These are phyloP conservation scores for Aureobasidium pullulans DNA, from an alignment of 2,329 filamentous ascomycete species.

Conservation along the genomic window DNA sequence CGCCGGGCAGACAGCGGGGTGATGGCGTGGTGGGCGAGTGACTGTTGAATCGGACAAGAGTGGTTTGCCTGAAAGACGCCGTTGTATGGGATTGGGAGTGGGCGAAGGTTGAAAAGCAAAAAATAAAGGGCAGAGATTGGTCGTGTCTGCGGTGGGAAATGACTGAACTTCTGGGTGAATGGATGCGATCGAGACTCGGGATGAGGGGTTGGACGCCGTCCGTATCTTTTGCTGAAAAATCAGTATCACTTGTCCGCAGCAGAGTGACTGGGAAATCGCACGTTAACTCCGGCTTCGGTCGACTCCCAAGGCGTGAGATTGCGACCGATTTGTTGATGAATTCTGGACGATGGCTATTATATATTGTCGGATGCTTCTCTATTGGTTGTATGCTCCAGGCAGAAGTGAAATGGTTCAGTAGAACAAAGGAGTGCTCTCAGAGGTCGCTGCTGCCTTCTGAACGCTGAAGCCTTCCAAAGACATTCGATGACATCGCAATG, in stretches of 20 bases:
- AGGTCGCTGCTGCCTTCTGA: constrained; percentile 2
- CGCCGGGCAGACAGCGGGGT: constrained; percentile 7
- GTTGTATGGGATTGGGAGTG: neutral
- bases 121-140: neutral
- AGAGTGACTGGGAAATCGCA: neutral
- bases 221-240: constrained; percentile 8
- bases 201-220: constrained; percentile 2
- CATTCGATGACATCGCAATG: neutral
- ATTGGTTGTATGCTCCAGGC: neutral
- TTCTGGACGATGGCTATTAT: too few species aligned
- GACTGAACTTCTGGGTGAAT: neutral
- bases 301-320: neutral
- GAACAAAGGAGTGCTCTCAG: neutral
- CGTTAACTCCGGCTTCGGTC: neutral
- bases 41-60: neutral
- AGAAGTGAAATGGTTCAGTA: neutral
- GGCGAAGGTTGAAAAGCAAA: neutral
- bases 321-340: neutral
- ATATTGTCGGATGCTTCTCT: too few species aligned
- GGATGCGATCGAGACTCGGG: constrained; percentile 5
- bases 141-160: neutral
- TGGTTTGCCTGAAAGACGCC: neutral
- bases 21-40: constrained; percentile 11
- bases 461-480: neutral
- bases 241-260: neutral